phyloP scores from a whole-genome alignment of 148 eudicot species.

The Diospyros kaki region DNA sequence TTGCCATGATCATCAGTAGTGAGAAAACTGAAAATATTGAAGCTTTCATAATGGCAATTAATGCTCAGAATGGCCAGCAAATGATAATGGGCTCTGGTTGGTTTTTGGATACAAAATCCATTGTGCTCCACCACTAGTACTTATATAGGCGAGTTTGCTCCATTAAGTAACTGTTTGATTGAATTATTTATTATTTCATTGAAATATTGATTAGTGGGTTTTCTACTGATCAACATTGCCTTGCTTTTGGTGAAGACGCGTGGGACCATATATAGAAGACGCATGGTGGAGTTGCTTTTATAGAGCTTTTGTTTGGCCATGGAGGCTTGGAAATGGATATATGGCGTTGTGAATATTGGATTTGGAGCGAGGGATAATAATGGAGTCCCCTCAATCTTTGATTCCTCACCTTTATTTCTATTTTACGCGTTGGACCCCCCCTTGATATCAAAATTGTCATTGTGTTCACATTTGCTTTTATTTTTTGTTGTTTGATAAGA shows the following conservation, averaged over 20 bases:
- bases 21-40: conserved; percentile 13
- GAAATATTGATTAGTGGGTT: too few relatives aligned
- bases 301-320: not conserved
- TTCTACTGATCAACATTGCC: not conserved
- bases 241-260: conserved; percentile 4
- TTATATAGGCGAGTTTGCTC: conserved; percentile 3
- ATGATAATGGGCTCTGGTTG: not conserved
- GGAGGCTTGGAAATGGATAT: not conserved
- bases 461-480: conserved; percentile 10
- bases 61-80: not conserved
- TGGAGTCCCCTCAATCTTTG: not conserved
- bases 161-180: not conserved
- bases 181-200: not conserved
- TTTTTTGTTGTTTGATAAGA: not conserved
- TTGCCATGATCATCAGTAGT: conserved; percentile 2
- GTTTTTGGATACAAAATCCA: not conserved
- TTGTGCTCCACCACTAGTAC: not conserved
- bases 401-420: conserved; percentile 10
- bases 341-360: not conserved
- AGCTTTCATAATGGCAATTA: not conserved
- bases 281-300: conserved; percentile 2
- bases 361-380: not conserved
- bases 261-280: not conserved
- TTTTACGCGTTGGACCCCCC: not conserved
- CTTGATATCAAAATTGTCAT: not conserved